Evolutionary conservation across 805 yeast species (phyloP).

Genomic region (Cyberlindnera petersonii): DNA sequence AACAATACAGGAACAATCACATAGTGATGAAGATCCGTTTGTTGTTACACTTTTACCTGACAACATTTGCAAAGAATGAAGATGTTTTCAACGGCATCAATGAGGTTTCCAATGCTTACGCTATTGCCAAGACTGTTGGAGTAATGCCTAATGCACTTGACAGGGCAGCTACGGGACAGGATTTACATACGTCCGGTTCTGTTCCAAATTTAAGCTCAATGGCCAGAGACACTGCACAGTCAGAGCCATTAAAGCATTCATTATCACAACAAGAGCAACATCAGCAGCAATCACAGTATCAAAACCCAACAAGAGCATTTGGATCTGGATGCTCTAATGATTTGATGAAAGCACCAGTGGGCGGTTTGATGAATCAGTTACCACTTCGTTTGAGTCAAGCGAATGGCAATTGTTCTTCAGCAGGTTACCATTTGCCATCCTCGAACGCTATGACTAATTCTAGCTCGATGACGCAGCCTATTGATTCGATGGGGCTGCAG

Average conservation of each 20-base stretch:
- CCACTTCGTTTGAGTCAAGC: not conserved
- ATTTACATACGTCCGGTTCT: slow-evolving; percentile 4
- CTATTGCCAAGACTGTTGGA: slow-evolving; percentile 16
- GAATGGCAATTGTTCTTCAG: not conserved
- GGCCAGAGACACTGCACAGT: not conserved
- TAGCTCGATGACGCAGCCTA: no score
- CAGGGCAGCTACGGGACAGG: no score
- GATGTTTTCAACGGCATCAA: slow-evolving; percentile 21
- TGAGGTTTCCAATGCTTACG: slow-evolving; percentile 14
- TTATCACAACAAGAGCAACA: not conserved
- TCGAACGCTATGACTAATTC: no score
- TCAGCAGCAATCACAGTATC: not conserved
- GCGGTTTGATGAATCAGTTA: not conserved
- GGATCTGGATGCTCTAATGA: not conserved
- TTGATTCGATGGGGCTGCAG: not conserved
- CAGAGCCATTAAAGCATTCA: slow-evolving; percentile 4
- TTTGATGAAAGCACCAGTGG: no score
- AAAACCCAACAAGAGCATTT: not conserved
- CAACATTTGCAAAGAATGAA: slow-evolving; percentile 28
- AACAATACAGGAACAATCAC: slow-evolving; percentile 18
- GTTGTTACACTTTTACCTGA: slow-evolving; percentile 25
- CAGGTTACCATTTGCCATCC: not conserved
- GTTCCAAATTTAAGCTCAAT: slow-evolving; percentile 5
- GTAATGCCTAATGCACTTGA: no score
- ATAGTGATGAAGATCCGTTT: slow-evolving; percentile 23